These are phyloP conservation scores for Colletotrichum simmondsii DNA, from an alignment of 2,329 filamentous ascomycete species.

Conservation along the genomic window DNA sequence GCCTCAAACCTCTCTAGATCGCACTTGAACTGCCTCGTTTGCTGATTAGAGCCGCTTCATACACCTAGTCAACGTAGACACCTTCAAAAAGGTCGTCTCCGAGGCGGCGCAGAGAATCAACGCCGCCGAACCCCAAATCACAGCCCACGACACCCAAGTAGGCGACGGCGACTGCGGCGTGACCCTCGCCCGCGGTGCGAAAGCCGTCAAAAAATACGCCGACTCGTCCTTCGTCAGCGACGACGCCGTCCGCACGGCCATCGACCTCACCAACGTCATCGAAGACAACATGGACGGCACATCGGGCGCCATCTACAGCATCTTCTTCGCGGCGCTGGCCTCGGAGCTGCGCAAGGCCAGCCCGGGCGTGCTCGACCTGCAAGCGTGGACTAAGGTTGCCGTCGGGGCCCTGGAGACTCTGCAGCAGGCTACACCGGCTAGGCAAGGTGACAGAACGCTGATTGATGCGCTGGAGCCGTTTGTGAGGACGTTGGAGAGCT, in stretches of 20 bases:
- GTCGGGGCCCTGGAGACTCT: conserved; percentile 7
- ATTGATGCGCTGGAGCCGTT: conserved; percentile 80
- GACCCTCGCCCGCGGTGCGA: conserved; percentile 54
- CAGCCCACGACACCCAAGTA: conserved; percentile 44
- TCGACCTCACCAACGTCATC: conserved; percentile 54
- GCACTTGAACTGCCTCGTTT: too few species aligned
- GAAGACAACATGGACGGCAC: conserved; percentile 81
- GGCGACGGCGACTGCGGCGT: conserved; percentile 48
- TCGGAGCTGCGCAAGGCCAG: conserved; percentile 18
- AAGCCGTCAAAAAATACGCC: conserved; percentile 70
- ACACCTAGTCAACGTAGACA: conserved; percentile 6
- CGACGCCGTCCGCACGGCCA: conserved; percentile 49
- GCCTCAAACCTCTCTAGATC: conserved; percentile 37
- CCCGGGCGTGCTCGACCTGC: neutral
- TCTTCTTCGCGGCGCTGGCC: conserved; percentile 78
- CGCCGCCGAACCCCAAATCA: conserved; percentile 54
- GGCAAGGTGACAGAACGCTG: conserved; percentile 77
- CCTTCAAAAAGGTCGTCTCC: conserved; percentile 18
- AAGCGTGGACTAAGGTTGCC: conserved; percentile 8
- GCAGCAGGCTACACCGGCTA: conserved; percentile 73
- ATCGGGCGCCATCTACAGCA: conserved; percentile 80
- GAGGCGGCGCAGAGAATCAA: conserved; percentile 14
- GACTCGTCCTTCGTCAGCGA: conserved; percentile 55
- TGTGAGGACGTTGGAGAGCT: conserved; percentile 65
- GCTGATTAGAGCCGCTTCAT: too few species aligned